phyloP scores from a whole-genome alignment of 192 early-diverging fungal species.

The Backusella morwellensis region DNA sequence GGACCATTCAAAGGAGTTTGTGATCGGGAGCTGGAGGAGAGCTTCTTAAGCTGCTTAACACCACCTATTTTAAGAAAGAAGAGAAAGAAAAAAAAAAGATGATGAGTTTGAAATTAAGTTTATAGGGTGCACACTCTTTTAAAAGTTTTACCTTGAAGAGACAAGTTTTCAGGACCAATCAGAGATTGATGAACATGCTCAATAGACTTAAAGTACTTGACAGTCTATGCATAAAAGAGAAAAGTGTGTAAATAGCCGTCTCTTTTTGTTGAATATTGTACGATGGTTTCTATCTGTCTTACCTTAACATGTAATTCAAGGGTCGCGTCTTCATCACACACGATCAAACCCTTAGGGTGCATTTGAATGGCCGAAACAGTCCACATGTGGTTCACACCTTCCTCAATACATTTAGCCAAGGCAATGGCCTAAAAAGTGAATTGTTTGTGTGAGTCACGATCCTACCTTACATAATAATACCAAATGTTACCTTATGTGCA shows the following conservation, averaged over 20 bases:
- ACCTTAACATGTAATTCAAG: slow-evolving; percentile 82
- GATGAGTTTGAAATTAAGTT: slow-evolving; percentile 5
- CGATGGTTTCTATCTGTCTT: not conserved
- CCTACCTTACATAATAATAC: not conserved
- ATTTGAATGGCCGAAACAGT: slow-evolving; percentile 83
- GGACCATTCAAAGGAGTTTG: slow-evolving; percentile 4
- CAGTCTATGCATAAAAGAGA: slow-evolving; percentile 46
- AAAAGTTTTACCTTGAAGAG: slow-evolving; percentile 50
- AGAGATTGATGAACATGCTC: slow-evolving; percentile 76
- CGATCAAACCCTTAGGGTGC: slow-evolving; percentile 77
- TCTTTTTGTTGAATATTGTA: not conserved
- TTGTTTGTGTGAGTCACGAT: slow-evolving; percentile 8
- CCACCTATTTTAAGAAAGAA: slow-evolving; percentile 2
- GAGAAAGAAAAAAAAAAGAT: not conserved
- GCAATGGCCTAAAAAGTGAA: slow-evolving; percentile 52
- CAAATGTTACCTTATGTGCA: slow-evolving; percentile 58
- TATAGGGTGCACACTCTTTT: not conserved
- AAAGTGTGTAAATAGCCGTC: not conserved
- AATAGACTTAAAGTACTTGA: slow-evolving; percentile 85
- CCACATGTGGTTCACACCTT: slow-evolving; percentile 86
- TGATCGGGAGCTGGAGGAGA: slow-evolving; percentile 8
- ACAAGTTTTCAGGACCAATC: slow-evolving; percentile 68
- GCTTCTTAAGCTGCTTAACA: slow-evolving; percentile 8
- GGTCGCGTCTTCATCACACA: slow-evolving; percentile 84
- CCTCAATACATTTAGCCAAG: slow-evolving; percentile 81